Conservation (phyloP, 2,329 filamentous ascomycete species). For the Aspergillus versicolor region DNA sequence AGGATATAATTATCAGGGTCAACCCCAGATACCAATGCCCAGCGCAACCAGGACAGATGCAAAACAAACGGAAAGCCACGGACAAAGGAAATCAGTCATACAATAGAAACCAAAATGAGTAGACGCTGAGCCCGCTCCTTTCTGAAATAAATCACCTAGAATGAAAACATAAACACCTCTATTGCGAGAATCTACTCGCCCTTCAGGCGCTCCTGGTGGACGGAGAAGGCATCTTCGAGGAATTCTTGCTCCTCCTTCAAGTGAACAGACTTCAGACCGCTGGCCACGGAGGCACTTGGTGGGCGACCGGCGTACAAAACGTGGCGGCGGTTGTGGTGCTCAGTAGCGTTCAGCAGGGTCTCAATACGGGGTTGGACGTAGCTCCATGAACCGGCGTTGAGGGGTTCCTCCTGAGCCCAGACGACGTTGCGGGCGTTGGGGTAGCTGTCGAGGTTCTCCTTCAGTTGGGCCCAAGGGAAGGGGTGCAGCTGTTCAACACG, state of each 20-base stretch:
- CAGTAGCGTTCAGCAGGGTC: constrained; percentile 88
- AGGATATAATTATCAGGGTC: constrained; percentile 14
- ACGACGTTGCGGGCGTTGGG: constrained; percentile 97
- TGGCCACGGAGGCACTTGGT: constrained; percentile 90
- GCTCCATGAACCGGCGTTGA: constrained; percentile 95
- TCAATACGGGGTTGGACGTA: constrained; percentile 97
- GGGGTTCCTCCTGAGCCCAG: constrained; percentile 95
- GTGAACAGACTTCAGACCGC: constrained; percentile 84
- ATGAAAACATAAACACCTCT: constrained; percentile 19
- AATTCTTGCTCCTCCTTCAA: constrained; percentile 90
- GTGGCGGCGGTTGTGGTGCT: constrained; percentile 88
- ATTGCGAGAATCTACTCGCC: constrained; percentile 51
- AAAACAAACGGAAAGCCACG: constrained; percentile 12
- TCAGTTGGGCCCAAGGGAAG: constrained; percentile 96
- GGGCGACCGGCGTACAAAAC: constrained; percentile 96
- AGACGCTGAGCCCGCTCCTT: constrained; percentile 28
- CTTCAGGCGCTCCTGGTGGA: constrained; percentile 66
- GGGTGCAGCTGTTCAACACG: constrained; percentile 97
- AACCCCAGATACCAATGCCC: constrained; percentile 20
- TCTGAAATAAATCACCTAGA: constrained; percentile 25
- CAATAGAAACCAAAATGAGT: constrained; percentile 26
- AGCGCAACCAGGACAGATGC: constrained; percentile 21
- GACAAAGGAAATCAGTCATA: constrained; percentile 28
- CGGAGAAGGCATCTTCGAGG: constrained; percentile 62
- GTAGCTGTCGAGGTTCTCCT: constrained; percentile 95